Base-by-base conservation (phyloP, 2,329 filamentous ascomycete genomes). In the Ceratocystis variospora region DNA sequence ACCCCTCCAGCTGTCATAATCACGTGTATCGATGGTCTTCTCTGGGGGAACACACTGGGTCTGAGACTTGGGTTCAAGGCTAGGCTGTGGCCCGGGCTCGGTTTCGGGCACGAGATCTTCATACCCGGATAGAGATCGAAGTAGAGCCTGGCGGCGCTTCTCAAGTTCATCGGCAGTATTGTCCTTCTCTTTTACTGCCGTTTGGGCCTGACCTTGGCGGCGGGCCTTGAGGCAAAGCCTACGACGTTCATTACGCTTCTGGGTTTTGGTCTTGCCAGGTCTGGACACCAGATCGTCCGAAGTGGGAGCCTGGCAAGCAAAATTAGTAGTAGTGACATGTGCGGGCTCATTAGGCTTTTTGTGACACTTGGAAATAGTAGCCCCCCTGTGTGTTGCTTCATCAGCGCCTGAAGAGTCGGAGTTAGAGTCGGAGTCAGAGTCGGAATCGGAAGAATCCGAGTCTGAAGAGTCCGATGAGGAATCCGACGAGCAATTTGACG, bases 1-100 rank as follows among this genome's bases (percentile, higher is more conserved):
- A 3, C 83, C 77, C 70, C 83, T 83, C 92, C 92, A 96, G 25
- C 83, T 80, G 37, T 88, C 80, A 61, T 37, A 25, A 48, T 63
- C 61, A n/a, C 17, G 48, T 15, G 33, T 28, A 55, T 33, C 37
- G 12, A 12, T 33, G 5, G 5, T 6, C 5, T 45, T 33, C n/a
- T 25, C 12, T 22, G 25, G 4, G 10, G 19, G 28, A 19, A 44
- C 41, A 62, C 15, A 5, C 45, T 25, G 37, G 3, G 7, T 46
- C 0, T 81, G 76, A 57, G 84, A 79, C 57, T 82, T 77, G 33
- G 77, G 74, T 17, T 76, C 74, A 3, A 33, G 22, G 67, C 50
- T 33, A 10, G 48, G 10, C 19, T 22, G 25, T n/a, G 31, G 17
- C n/a, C 33, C n/a, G 7, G n/a, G n/a, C 19, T 46, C 57, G 45